Conservation (phyloP, 2,329 filamentous ascomycete species). For the Colletotrichum sojae region DNA sequence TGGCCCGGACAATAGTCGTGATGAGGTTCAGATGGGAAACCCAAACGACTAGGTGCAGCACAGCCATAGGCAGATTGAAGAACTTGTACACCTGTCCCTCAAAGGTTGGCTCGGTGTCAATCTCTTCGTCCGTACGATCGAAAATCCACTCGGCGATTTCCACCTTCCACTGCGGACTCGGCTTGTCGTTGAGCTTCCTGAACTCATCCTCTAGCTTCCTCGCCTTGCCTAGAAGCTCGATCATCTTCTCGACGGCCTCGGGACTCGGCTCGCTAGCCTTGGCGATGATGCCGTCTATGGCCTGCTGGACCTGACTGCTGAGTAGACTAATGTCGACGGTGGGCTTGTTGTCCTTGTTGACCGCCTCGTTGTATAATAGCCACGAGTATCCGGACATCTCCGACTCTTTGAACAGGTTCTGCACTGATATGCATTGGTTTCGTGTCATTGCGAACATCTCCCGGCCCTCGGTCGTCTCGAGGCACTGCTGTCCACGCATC, state of each 20-base stretch:
- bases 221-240: constrained; percentile 26
- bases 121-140: constrained; percentile 38
- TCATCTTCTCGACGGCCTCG: constrained; percentile 20
- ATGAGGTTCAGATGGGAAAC: constrained; percentile 42
- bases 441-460: constrained; percentile 44
- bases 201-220: constrained; percentile 32
- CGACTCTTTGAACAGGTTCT: constrained; percentile 36
- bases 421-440: constrained; percentile 42
- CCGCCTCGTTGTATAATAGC: constrained; percentile 40
- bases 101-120: constrained; percentile 35
- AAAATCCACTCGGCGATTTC: constrained; percentile 35
- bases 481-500: constrained; percentile 37
- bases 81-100: constrained; percentile 42
- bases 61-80: constrained; percentile 41
- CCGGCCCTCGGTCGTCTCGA: constrained; percentile 39
- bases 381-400: constrained; percentile 41
- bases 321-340: constrained; percentile 41
- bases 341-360: constrained; percentile 28
- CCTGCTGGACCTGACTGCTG: constrained; percentile 40
- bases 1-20: constrained; percentile 39
- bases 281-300: constrained; percentile 32
- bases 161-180: constrained; percentile 30
- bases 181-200: constrained; percentile 25
- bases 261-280: constrained; percentile 17
- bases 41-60: constrained; percentile 41